These are phyloP conservation scores for Alisma plantagoaquatica DNA, from an alignment of 106 monocot species.

Conservation along the genomic window DNA sequence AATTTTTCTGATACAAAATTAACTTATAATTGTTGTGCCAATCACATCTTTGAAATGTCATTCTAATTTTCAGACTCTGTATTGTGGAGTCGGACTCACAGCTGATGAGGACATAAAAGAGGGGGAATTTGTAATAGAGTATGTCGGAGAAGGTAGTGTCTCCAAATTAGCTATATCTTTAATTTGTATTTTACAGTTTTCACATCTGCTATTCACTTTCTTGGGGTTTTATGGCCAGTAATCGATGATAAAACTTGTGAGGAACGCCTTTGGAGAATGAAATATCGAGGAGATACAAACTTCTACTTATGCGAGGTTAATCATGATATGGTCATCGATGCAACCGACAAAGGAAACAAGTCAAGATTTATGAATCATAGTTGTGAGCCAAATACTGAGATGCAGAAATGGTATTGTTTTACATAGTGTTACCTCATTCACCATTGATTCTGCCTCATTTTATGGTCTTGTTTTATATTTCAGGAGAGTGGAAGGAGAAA, in stretches of 20 bases:
- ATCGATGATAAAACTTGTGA: constrained; percentile 99
- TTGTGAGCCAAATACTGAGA: constrained; percentile 95
- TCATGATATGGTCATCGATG: constrained; percentile 99
- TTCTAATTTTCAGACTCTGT: constrained; percentile 85
- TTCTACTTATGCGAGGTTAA: constrained; percentile 94
- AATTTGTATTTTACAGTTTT: neutral
- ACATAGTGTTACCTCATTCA: constrained; percentile 5
- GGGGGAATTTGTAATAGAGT: constrained; percentile 95
- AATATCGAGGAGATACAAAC: constrained; percentile 72
- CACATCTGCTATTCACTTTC: neutral
- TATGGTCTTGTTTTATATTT: constrained; percentile 9
- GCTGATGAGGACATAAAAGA: constrained; percentile 80
- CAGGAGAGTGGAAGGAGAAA: constrained; percentile 93
- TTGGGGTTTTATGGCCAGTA: constrained; percentile 30
- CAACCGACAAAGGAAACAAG: constrained; percentile 94
- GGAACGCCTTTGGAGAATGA: constrained; percentile 97
- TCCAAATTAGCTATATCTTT: no score
- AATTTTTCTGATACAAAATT: no score
- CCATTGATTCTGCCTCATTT: neutral
- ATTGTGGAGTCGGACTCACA: constrained; percentile 75
- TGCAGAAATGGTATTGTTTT: constrained; percentile 91
- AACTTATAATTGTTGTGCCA: no score
- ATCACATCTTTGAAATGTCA: no score
- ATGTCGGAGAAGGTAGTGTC: constrained; percentile 99
- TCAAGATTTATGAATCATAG: constrained; percentile 98